Base-by-base conservation (phyloP, 2,329 filamentous ascomycete species). In the Samsoniella hepiali region DNA sequence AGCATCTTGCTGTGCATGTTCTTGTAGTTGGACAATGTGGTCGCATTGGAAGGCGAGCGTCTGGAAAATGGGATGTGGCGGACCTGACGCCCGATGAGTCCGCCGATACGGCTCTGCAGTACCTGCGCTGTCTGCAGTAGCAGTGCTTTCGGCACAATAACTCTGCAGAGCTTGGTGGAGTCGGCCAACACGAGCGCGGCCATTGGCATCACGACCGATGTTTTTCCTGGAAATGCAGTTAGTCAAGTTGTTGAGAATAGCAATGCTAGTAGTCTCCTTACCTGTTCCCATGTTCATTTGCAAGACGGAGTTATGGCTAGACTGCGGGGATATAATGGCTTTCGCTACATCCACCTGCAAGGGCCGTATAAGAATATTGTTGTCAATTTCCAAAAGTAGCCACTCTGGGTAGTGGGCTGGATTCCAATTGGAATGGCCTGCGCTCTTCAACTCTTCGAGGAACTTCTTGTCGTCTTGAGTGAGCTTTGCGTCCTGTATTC, bases 261-360 rank as follows among this genome's bases (percentile, higher is more conserved):
- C 1, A 9, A 38, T 2, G 42, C 51, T 51, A 27, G 27, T 7
- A 5, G 38, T n/a, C 34, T 11, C 42, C 66, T 69, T 70, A 75
- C 82, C 82, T 74, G 87, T 80, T 0, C 87, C 87, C 87, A 90
- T 90, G 65, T 88, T 86, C 73, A 90, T 81, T 65, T 90, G 87
- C 1, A 89, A 67, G 0, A 89, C 84, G 0, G 85, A 85, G 64
- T 88, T 89, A 0, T 73, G 66, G 0, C 75, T 74, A 0, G 82
- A 84, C 0, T 68, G 62, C 0, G 88, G 87, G 0, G 73, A 73
- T 1, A 88, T 85, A 22, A 84, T 91, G 0, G 85, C 83, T 1
- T 75, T 67, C 0, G 88, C 87, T 7, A 91, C 87, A 5, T 86
- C 78, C 0, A 88, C 78, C 66, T 91, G 88, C 3, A 83, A 82